These are phyloP conservation scores for Ascomycota sp. DNA, from an alignment of 2,329 filamentous ascomycete species.

Conservation along the genomic window DNA sequence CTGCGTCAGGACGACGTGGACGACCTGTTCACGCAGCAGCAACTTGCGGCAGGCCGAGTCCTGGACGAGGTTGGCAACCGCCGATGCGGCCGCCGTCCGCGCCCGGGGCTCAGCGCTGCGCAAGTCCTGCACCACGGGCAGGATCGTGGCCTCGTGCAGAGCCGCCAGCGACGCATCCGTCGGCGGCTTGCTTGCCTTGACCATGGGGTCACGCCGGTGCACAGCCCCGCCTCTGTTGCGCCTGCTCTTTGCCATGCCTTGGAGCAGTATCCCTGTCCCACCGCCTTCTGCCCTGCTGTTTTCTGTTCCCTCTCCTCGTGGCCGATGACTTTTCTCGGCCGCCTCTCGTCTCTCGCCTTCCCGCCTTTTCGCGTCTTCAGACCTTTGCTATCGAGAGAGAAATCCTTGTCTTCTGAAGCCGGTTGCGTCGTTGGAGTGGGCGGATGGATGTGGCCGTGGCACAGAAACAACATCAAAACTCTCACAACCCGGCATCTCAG, in stretches of 20 bases:
- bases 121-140: slow-evolving; percentile 41
- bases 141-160: slow-evolving; percentile 40
- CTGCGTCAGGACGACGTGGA: slow-evolving; percentile 40
- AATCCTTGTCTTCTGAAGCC: no score
- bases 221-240: slow-evolving; percentile 27
- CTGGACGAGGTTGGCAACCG: slow-evolving; percentile 40
- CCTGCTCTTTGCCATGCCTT: slow-evolving; percentile 37
- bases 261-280: no score
- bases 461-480: no score
- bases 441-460: no score
- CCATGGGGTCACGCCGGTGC: slow-evolving; percentile 32
- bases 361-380: no score
- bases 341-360: no score
- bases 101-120: slow-evolving; percentile 36
- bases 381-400: no score
- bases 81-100: slow-evolving; percentile 36
- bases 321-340: no score
- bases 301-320: no score
- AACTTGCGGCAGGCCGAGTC: slow-evolving; percentile 42
- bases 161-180: slow-evolving; percentile 42
- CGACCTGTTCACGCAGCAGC: slow-evolving; percentile 44
- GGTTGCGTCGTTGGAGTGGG: no score
- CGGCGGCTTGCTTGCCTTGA: slow-evolving; percentile 37
- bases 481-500: no score
- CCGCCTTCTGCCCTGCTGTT: no score